Evolutionary conservation across 768 basidiomycete species (phyloP).

Genomic region (Tylopilus subfusipes): DNA sequence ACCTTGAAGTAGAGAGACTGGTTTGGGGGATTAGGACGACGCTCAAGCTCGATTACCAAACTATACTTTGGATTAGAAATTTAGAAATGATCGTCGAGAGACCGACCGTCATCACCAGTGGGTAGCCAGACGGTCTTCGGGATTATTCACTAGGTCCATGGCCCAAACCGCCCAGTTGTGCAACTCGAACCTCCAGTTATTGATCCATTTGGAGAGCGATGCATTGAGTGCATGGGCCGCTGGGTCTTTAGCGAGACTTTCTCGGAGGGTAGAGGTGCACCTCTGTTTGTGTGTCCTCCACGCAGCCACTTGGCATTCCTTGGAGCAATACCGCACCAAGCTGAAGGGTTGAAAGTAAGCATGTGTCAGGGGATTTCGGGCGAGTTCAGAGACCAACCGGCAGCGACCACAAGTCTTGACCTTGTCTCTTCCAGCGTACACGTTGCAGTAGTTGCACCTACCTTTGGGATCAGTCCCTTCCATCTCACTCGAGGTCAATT

Average conservation of each 20-base stretch:
- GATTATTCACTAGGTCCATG: constrained; percentile 27
- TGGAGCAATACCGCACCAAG: constrained; percentile 31
- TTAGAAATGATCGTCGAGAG: neutral
- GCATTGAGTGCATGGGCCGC: constrained; percentile 17
- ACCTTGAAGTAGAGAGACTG: constrained; percentile 23
- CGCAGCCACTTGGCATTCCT: constrained; percentile 27
- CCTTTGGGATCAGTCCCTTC: constrained; percentile 21
- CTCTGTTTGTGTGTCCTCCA: constrained; percentile 29
- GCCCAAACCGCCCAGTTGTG: constrained; percentile 19
- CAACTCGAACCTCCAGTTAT: constrained; percentile 21
- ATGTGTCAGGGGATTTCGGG: neutral
- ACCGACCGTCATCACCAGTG: constrained; percentile 14
- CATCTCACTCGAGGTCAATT: neutral
- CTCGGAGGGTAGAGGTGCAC: constrained; percentile 11
- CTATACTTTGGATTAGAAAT: constrained; percentile 6
- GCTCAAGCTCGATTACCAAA: constrained; percentile 21
- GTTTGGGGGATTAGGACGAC: constrained; percentile 15
- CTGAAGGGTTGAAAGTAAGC: neutral
- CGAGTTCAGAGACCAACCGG: constrained; percentile 12
- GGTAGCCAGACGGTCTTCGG: constrained; percentile 24
- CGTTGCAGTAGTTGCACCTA: constrained; percentile 23
- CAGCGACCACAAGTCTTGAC: constrained; percentile 25
- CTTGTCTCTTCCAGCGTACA: constrained; percentile 22
- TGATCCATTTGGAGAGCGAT: constrained; percentile 26
- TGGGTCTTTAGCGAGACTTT: constrained; percentile 12